These are phyloP conservation scores for Naganishia sp. DNA, from an alignment of 1,284 basidiomycete genomes.

Conservation along the genomic window DNA sequence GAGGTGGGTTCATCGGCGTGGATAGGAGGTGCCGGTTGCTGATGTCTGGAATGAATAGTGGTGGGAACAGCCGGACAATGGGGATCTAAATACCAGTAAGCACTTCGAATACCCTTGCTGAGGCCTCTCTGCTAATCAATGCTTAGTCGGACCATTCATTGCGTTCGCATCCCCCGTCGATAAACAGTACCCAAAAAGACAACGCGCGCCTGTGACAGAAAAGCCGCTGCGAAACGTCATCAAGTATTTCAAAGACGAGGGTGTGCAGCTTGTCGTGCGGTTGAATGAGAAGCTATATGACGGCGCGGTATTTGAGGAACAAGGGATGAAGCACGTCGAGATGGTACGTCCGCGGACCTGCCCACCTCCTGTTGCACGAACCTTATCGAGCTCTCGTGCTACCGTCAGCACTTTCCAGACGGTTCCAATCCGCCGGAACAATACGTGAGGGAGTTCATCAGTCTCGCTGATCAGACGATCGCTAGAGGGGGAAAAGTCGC, in stretches of 20 bases:
- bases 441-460: constrained; percentile 87
- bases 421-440: constrained; percentile 82
- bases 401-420: constrained; percentile 86
- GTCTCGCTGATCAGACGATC: constrained; percentile 75
- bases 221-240: constrained; percentile 80
- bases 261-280: constrained; percentile 88
- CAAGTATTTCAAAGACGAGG: constrained; percentile 83
- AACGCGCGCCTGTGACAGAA: neutral
- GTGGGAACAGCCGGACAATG: constrained; percentile 86
- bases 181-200: constrained; percentile 33
- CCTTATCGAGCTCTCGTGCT: neutral
- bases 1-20: constrained; percentile 19
- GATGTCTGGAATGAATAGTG: neutral
- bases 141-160: constrained; percentile 71
- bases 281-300: constrained; percentile 96
- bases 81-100: constrained; percentile 88
- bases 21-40: neutral
- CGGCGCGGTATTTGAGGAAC: constrained; percentile 74
- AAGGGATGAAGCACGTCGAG: constrained; percentile 85
- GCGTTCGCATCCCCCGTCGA: constrained; percentile 93
- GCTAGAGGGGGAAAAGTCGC: constrained; percentile 78
- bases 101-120: neutral
- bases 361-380: too few species aligned
- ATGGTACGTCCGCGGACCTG: constrained; percentile 32
- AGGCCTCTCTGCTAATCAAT: neutral